Evolutionary conservation across 2,329 filamentous ascomycete species (phyloP), one percentile per base, ranked within the genome.

Genomic region (Fusarium sp.): DNA sequence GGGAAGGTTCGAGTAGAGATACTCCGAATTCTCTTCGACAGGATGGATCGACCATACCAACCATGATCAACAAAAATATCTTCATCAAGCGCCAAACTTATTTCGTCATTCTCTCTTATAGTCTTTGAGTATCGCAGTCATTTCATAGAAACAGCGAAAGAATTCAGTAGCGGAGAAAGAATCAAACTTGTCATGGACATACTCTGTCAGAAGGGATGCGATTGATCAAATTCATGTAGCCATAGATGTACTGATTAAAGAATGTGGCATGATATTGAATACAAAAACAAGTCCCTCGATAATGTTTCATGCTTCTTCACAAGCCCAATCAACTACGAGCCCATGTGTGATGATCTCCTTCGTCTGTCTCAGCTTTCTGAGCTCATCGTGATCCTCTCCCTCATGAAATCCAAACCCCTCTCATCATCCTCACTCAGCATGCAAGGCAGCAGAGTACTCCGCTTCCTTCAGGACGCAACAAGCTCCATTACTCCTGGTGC

Each of bases 401-500:
- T 12, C 11, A 26, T 45, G 11, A 26, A 26, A 6, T 8, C 18
- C 7, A 20, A 45, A 5, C 17, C n/a, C n/a, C 8, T n/a, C 7
- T 18, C 42, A 26, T 26, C 24, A 45, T 26, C 24, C 4, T 47
- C 24, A 47, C 44, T 15, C 24, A 22, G 5, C 18, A 9, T 8
- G 26, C 18, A 20, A 47, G 5, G 12, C 13, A 47, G 42, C 24
- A 24, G 42, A 26, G 18, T 28, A 22, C 2, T 13, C 4, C 12
- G 20, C 24, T 28, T 6, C 26, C 44, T 47, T 7, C 18, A 20
- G 18, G 13, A 11, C 18, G 15, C 44, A 47, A 20, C 5, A 28
- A 22, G 18, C 2, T 14, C 24, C 7, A 17, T 17, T 78, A 84
- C 52, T 84, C 82, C 22, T 76, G 78, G 36, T 83, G 82, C n/a